Conservation (phyloP, 1,284 basidiomycete species). For the Ganoderma meredithae region DNA sequence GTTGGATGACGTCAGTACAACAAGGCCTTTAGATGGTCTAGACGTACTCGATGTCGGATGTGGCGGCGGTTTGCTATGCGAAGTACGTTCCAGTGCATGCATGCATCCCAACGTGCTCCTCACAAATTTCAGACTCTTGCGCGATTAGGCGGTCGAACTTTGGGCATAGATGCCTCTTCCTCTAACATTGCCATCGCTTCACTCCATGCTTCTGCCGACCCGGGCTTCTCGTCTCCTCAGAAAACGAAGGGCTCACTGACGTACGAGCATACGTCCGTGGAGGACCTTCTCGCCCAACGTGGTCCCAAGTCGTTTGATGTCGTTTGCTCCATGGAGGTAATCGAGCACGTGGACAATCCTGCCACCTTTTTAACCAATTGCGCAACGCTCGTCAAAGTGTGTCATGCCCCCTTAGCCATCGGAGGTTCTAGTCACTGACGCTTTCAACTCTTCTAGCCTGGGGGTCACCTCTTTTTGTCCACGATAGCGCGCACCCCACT, state of each 20-base stretch:
- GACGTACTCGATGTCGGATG: conserved; percentile 90
- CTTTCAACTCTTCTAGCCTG: conserved; percentile 65
- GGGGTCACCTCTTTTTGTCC: conserved; percentile 94
- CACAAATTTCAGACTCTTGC: conserved; percentile 72
- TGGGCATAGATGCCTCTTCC: conserved; percentile 91
- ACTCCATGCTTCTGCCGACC: conserved; percentile 85
- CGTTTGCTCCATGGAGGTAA: conserved; percentile 97
- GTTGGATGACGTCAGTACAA: conserved; percentile 39
- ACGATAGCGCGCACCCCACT: conserved; percentile 97
- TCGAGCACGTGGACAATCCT: conserved; percentile 97
- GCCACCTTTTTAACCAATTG: conserved; percentile 84
- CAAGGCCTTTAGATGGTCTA: conserved; percentile 62
- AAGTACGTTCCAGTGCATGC: conserved; percentile 57
- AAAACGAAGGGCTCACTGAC: conserved; percentile 47
- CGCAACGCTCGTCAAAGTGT: conserved; percentile 85
- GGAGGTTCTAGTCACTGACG: neutral
- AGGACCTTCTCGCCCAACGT: conserved; percentile 61
- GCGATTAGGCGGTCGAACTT: conserved; percentile 84
- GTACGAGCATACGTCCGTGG: conserved; percentile 86
- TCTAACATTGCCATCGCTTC: conserved; percentile 90
- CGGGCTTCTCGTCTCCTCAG: conserved; percentile 37
- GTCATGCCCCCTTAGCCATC: conserved; percentile 31
- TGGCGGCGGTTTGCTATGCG: conserved; percentile 93
- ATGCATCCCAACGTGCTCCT: neutral
- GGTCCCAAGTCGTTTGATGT: conserved; percentile 82